Conservation (phyloP, 805 yeast genomes). For the Priceomyces melissophilus region DNA sequence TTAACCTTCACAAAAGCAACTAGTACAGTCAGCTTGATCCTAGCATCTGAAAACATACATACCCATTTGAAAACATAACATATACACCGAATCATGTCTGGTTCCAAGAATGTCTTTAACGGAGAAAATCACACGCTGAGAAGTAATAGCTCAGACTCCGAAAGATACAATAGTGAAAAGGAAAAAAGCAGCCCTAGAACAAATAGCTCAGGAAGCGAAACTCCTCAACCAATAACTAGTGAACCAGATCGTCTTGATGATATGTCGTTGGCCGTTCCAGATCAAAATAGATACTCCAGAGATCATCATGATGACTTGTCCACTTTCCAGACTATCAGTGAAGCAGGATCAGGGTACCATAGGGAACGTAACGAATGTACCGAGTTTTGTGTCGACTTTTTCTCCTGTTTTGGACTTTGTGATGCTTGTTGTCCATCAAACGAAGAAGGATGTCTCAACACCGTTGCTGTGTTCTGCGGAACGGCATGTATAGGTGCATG, state of each 20-base stretch:
- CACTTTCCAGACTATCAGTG: constrained; percentile 18
- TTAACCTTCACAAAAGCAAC: too few relatives aligned
- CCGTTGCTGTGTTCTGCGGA: constrained; percentile 35
- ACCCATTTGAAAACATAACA: too few relatives aligned
- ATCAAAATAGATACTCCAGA: constrained; percentile 2
- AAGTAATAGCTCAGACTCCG: too few relatives aligned
- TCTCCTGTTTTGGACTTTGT: constrained; percentile 38
- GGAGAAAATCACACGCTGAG: too few relatives aligned
- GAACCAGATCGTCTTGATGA: constrained; percentile 12
- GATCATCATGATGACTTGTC: constrained; percentile 11
- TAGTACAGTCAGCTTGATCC: too few relatives aligned
- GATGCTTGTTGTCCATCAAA: constrained; percentile 39
- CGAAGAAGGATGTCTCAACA: constrained; percentile 39
- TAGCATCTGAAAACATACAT: too few relatives aligned
- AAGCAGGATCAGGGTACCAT: constrained; percentile 34
- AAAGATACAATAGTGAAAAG: too few relatives aligned
- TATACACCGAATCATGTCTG: too few relatives aligned
- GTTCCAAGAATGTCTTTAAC: too few relatives aligned
- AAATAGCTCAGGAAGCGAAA: neutral
- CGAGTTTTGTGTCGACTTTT: constrained; percentile 37
- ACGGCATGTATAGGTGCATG: constrained; percentile 31
- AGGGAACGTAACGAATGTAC: constrained; percentile 38
- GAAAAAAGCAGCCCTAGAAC: neutral
- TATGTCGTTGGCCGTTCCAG: constrained; percentile 9
- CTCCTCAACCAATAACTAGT: constrained; percentile 8